Base-by-base conservation (phyloP, 2,329 filamentous ascomycete species). In the Colletotrichum euphorbiae region DNA sequence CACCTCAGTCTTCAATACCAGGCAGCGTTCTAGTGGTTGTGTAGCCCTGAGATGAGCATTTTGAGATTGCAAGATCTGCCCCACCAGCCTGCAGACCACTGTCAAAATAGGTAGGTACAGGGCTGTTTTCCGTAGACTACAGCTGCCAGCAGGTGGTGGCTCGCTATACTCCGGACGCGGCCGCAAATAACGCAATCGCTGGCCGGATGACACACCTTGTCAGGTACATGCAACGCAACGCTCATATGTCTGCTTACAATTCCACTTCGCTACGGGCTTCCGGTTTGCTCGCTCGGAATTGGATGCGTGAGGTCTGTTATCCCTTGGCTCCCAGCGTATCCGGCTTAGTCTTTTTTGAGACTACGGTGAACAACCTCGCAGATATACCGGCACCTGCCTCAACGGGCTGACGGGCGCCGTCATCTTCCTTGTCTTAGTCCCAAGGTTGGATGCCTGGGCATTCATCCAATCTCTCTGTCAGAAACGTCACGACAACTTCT, bases 121-220 rank as follows among this genome's bases (percentile, higher is more conserved):
- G 7, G 28, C 6, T n/a, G 15, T 31, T 21, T 50, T 13, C 15
- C 46, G 21, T 21, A 31, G 28, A 28, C 24, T 24, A 43, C 52
- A 56, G n/a, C n/a, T 33, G 52, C 11, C 36, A 54, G 50, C 24
- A 38, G 36, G 28, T 21, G 13, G 42, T 38, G 36, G 36, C 42
- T 28, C 24, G 24, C n/a, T 45, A 15, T 19, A 45, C n/a, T n/a
- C n/a, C n/a, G n/a, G n/a, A n/a, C 21, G 55, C 11, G 15, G n/a
- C 38, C 31, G 15, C 54, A 69, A 66, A 66, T 69, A 69, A 69
- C 62, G 66, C 66, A 69, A 69, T 69, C 55, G 36, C 38, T 43
- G 48, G 60, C 28, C 17, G 38, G 43, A 63, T 67, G 51, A 63
- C 64, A 63, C 36, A 51, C 19, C 7, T 15, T 8, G 24, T 6